Evolutionary conservation across 768 basidiomycete species (phyloP).

Genomic region (Serendipita sp.): DNA sequence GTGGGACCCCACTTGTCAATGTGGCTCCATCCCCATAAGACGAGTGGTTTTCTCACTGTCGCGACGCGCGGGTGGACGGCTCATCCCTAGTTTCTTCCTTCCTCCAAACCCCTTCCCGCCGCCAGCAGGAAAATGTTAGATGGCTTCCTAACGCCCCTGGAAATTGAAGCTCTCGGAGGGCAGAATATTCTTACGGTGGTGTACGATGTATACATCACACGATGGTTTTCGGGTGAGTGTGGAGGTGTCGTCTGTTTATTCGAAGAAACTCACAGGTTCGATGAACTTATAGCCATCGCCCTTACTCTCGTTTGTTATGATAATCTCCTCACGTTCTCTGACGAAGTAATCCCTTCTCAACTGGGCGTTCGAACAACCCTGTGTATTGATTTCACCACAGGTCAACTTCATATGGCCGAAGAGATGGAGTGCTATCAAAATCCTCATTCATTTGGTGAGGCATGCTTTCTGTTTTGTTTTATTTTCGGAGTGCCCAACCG

Average conservation of each 20-base stretch:
- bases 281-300: neutral
- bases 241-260: neutral
- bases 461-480: neutral
- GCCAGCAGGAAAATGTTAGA: neutral
- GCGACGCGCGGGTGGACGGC: no score
- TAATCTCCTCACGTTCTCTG: neutral
- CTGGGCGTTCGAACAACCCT: neutral
- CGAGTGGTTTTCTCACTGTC: no score
- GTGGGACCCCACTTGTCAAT: no score
- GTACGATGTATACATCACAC: neutral
- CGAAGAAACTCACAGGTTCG: neutral
- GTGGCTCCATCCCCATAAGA: no score
- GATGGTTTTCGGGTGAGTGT: neutral
- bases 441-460: neutral
- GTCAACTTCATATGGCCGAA: neutral
- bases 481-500: neutral
- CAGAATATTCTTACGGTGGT: neutral
- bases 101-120: neutral
- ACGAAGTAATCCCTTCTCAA: neutral
- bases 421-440: neutral
- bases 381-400: neutral
- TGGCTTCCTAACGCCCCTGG: neutral
- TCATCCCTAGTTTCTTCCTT: no score
- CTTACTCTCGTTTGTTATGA: neutral
- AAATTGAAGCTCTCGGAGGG: neutral